Percentiles rank a stretch among this genome's conserved stretches.
These are phyloP conservation scores for Ogataea hybrid DNA, from an alignment of 1,139 yeast species.

Conservation along the genomic window DNA sequence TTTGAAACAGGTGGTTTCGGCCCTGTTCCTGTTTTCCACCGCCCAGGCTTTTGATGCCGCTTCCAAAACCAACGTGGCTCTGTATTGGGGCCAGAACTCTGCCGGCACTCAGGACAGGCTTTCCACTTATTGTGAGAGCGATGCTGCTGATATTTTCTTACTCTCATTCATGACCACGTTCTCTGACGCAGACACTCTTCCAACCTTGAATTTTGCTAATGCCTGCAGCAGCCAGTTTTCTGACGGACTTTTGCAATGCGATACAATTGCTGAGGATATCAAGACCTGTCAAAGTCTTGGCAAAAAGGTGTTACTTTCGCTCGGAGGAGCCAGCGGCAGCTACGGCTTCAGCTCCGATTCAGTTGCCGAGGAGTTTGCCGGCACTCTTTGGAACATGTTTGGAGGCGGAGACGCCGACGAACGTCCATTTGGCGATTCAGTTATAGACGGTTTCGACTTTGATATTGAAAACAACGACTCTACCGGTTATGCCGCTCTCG, in stretches of 20 bases:
- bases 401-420: constrained; percentile 64
- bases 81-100: constrained; percentile 92
- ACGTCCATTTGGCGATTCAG: constrained; percentile 76
- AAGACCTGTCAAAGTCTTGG: constrained; percentile 79
- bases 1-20: constrained; percentile 5
- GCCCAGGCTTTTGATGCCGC: constrained; percentile 41
- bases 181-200: constrained; percentile 42
- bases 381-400: constrained; percentile 77
- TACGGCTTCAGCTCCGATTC: constrained; percentile 69
- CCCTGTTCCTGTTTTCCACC: constrained; percentile 4
- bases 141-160: constrained; percentile 68
- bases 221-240: constrained; percentile 56
- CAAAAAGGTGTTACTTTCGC: constrained; percentile 71
- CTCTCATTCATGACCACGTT: constrained; percentile 68
- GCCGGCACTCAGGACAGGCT: constrained; percentile 70
- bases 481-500: constrained; percentile 62
- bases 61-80: constrained; percentile 61
- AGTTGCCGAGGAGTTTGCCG: constrained; percentile 69
- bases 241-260: constrained; percentile 59
- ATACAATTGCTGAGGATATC: constrained; percentile 71
- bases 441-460: constrained; percentile 71
- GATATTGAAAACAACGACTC: constrained; percentile 59
- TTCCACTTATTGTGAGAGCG: constrained; percentile 64
- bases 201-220: constrained; percentile 65
- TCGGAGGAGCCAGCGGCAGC: constrained; percentile 84